Evolutionary conservation across 176 grass and related monocot genomes (phyloP).

Genomic region (Poa annua): DNA sequence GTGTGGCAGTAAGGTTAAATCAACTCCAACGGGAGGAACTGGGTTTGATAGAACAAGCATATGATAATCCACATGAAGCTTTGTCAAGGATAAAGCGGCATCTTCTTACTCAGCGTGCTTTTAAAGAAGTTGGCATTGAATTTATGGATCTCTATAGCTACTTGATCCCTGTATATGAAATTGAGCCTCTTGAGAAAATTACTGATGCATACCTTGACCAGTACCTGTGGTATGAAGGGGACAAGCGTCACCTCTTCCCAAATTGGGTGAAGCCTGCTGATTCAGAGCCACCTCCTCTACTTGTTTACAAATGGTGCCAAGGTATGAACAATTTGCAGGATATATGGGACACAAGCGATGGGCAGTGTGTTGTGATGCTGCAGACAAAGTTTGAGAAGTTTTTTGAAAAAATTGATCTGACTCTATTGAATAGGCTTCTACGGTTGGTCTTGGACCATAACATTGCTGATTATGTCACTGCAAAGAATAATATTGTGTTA

Average conservation of each 20-base stretch:
- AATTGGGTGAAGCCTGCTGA: conserved; percentile 99
- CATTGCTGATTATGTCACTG: conserved; percentile 98
- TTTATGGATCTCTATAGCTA: conserved; percentile 99
- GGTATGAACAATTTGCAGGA: conserved; percentile 95
- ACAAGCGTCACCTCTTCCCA: conserved; percentile 94
- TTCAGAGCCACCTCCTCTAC: conserved; percentile 93
- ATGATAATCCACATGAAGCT: conserved; percentile 98
- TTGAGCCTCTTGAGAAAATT: conserved; percentile 98
- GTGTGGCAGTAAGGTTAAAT: conserved; percentile 93
- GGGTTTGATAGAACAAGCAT: conserved; percentile 94
- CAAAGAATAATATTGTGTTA: conserved; percentile 97
- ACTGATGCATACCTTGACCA: conserved; percentile 99
- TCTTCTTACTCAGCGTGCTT: conserved; percentile 97
- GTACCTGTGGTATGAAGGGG: conserved; percentile 96
- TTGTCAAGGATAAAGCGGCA: conserved; percentile 97
- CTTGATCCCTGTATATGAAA: conserved; percentile 98
- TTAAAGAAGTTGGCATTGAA: conserved; percentile 98
- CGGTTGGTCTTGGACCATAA: conserved; percentile 95
- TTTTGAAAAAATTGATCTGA: conserved; percentile 98
- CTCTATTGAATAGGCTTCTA: conserved; percentile 94
- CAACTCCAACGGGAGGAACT: conserved; percentile 92
- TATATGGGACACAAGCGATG: conserved; percentile 95
- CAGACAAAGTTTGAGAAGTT: conserved; percentile 98
- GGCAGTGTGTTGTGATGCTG: conserved; percentile 98
- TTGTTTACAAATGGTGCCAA: conserved; percentile 99